Conservation (phyloP, 306 rosid genomes). For the Castanospermum australe region DNA sequence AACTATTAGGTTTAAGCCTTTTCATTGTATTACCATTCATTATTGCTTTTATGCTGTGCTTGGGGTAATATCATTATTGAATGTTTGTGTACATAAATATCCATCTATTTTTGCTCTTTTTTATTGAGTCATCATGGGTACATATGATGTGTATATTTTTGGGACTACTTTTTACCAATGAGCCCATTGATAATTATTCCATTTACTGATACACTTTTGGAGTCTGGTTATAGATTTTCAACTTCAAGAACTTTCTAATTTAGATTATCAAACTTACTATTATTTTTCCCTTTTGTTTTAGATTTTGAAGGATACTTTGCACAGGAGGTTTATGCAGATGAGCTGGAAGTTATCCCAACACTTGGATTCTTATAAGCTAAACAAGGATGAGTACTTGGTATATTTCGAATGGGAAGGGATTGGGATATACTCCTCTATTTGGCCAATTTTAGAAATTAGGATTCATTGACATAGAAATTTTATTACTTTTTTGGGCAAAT, state of each 20-base stretch:
- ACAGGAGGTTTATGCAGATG: slow-evolving; percentile 14
- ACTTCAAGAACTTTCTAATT: neutral
- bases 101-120: neutral
- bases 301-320: slow-evolving; percentile 15
- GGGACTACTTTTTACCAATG: neutral
- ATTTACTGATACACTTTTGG: neutral
- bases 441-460: slow-evolving; percentile 19
- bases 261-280: neutral
- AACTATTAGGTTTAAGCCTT: too few relatives aligned
- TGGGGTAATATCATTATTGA: neutral
- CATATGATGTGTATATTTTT: too few relatives aligned
- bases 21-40: too few relatives aligned
- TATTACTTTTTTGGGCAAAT: neutral
- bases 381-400: slow-evolving; percentile 14
- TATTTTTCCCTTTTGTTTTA: neutral
- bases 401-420: slow-evolving; percentile 11
- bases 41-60: neutral
- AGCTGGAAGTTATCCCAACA: slow-evolving; percentile 28
- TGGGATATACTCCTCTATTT: slow-evolving; percentile 9
- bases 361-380: slow-evolving; percentile 5
- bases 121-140: neutral
- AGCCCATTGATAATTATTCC: neutral
- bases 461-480: slow-evolving; percentile 31
- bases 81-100: neutral
- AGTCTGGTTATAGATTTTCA: neutral